Conservation (phyloP, 352 stramenopile species). For the Pythium plurisporium region DNA sequence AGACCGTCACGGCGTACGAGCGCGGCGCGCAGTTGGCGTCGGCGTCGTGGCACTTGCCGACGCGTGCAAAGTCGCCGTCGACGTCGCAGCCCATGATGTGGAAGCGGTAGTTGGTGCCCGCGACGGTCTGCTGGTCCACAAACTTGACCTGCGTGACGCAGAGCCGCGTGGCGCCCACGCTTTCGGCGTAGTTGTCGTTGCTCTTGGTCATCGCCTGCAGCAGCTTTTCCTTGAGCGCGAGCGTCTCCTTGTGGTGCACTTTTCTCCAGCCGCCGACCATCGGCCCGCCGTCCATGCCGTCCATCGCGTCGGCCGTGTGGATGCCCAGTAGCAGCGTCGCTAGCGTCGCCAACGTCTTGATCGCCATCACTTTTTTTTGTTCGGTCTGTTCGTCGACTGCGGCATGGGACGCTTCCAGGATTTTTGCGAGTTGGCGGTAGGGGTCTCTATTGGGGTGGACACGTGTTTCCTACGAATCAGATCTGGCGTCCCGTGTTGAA, state of each 20-base stretch:
- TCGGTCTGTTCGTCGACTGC: neutral
- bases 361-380: neutral
- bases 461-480: slow-evolving; percentile 12
- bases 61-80: slow-evolving; percentile 26
- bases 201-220: slow-evolving; percentile 19
- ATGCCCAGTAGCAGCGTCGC: neutral
- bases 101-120: slow-evolving; percentile 76
- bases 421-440: no score
- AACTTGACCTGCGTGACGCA: slow-evolving; percentile 36
- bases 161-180: slow-evolving; percentile 29
- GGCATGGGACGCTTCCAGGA: no score
- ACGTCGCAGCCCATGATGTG: slow-evolving; percentile 48
- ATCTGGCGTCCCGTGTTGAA: neutral
- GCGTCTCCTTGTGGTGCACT: slow-evolving; percentile 13
- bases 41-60: slow-evolving; percentile 30
- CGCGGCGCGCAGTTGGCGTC: slow-evolving; percentile 26
- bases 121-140: slow-evolving; percentile 60
- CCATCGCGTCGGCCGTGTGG: slow-evolving; percentile 11
- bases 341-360: neutral
- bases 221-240: slow-evolving; percentile 22
- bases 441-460: neutral
- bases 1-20: slow-evolving; percentile 51
- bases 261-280: slow-evolving; percentile 17
- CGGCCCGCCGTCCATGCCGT: slow-evolving; percentile 6
- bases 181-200: slow-evolving; percentile 25